Conservation (phyloP, 2,329 filamentous ascomycete species). For the Bipolaris victoriae region DNA sequence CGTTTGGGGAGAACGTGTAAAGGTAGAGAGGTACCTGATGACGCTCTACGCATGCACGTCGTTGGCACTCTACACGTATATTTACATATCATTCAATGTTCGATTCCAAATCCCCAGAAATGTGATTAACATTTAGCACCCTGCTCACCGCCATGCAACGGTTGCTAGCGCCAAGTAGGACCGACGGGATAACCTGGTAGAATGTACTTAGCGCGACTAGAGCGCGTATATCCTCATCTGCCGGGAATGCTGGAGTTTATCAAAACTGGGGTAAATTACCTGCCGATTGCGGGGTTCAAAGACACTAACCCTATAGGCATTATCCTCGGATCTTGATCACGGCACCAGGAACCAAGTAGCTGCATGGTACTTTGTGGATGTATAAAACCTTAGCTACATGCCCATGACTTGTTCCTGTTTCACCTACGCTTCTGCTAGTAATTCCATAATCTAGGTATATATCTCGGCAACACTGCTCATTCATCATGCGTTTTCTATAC, state of each 20-base stretch:
- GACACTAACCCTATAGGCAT: not conserved
- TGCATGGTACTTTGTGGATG: not conserved
- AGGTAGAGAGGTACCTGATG: not conserved
- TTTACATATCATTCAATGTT: not conserved
- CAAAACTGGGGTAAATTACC: not conserved
- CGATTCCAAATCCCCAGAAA: not conserved
- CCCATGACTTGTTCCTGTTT: not conserved
- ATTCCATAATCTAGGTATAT: not conserved
- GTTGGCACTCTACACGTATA: not conserved
- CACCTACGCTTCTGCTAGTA: not conserved
- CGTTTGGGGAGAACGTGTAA: not conserved
- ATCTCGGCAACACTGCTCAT: not conserved
- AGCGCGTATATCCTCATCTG: not conserved
- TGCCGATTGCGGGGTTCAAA: slow-evolving; percentile 3
- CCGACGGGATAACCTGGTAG: not conserved
- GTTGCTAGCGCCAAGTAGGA: not conserved
- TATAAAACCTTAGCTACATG: not conserved
- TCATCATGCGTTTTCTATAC: slow-evolving; percentile 20
- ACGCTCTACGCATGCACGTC: not conserved
- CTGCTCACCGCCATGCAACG: not conserved
- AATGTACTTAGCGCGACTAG: not conserved
- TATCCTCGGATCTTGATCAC: not conserved
- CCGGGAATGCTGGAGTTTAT: not conserved
- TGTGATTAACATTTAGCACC: not conserved
- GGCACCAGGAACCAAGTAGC: not conserved